These are phyloP conservation scores for Barnettozyma botsteinii DNA, from an alignment of 805 yeast species.

Conservation along the genomic window DNA sequence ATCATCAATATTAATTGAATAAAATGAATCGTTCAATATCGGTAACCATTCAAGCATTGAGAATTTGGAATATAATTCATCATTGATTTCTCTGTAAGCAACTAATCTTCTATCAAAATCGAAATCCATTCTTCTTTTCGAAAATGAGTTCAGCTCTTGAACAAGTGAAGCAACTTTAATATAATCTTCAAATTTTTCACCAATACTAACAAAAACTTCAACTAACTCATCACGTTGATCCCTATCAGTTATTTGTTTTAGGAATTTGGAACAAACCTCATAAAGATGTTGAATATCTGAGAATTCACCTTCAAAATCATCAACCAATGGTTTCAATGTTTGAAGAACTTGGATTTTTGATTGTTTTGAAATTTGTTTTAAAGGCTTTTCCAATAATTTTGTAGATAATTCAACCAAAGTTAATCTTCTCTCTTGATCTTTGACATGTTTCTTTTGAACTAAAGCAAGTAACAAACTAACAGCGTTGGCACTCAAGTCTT, in stretches of 20 bases:
- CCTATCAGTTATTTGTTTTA: constrained; percentile 51
- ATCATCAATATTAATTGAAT: constrained; percentile 68
- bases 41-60: constrained; percentile 72
- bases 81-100: constrained; percentile 63
- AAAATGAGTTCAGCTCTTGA: constrained; percentile 63
- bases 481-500: constrained; percentile 46
- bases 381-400: constrained; percentile 53
- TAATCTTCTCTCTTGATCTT: constrained; percentile 46
- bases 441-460: constrained; percentile 52
- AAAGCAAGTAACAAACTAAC: constrained; percentile 46
- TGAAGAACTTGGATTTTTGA: constrained; percentile 54
- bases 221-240: constrained; percentile 58
- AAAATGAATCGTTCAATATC: constrained; percentile 59
- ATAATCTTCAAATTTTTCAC: constrained; percentile 41
- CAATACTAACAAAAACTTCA: constrained; percentile 54
- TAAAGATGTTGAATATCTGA: constrained; percentile 45
- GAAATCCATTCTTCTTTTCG: constrained; percentile 57
- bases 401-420: constrained; percentile 53
- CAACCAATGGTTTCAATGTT: constrained; percentile 50
- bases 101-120: constrained; percentile 72
- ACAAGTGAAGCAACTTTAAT: constrained; percentile 46
- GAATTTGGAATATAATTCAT: constrained; percentile 39
- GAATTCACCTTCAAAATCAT: constrained; percentile 47
- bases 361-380: constrained; percentile 41
- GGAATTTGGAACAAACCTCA: constrained; percentile 47